Evolutionary conservation across 305 asterid species (phyloP), one percentile per base, ranked within the genome.

Genomic region (Salvia sclarea): DNA sequence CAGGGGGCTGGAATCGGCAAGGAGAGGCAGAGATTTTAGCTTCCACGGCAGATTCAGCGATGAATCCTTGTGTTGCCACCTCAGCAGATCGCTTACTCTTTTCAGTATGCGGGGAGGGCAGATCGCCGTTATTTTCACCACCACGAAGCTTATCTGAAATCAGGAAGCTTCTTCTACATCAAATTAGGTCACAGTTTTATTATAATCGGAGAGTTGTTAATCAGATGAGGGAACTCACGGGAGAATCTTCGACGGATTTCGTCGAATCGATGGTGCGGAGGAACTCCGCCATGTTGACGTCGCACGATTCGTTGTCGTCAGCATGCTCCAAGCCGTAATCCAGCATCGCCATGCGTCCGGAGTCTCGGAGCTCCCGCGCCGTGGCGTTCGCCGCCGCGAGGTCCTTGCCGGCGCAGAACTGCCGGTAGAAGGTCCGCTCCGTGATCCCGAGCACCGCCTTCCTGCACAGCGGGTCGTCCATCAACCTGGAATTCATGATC

Each of bases 251-350:
- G 14, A 69, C 76, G 3, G 57, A 40, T 31, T 71, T 81, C 3
- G 88, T 65, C 1, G 68, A 82, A 44, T 83, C 81, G 69, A 79
- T 80, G 2, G 97, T 86, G 30, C 69, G 75, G 11, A 87, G 49
- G 43, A 94, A 81, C 56, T 78, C 83, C 0, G 35, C 64, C 79
- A 76, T 28, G 69, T 84, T 89, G 16, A 55, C 66, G 50, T 91
- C 96, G 61, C 98, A 87, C 0, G 90, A 79, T 4, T 74, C 71
- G 37, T 79, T 80, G 13, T 89, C 95, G 4, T 20, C 43, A 0
- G 95, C 93, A 73, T 85, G 91, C 61, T 94, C 99, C 71, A 82
- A 73, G 0, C 93, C 99, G 57, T 91, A 94, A 81, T 94, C 93
- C 63, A 94, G 71, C 97, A 94, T 94, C 44, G 88, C 84, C 58